phyloP scores from a whole-genome alignment of 2,329 filamentous ascomycete genomes.

The Exophiala lecanii-corni region DNA sequence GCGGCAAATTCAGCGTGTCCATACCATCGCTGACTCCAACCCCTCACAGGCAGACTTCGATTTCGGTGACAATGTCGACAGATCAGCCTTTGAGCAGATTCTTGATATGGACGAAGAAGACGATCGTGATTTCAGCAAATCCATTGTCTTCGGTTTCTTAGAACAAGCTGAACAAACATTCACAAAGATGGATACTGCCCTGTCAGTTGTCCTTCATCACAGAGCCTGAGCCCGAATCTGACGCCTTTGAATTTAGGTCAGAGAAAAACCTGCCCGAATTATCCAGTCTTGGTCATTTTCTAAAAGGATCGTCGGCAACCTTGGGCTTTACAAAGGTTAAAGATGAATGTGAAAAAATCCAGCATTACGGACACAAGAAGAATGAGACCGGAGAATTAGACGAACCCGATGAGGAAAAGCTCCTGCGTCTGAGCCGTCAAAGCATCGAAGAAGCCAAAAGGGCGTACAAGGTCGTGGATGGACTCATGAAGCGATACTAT shows the following conservation, averaged over 20 bases:
- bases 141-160: slow-evolving; percentile 89
- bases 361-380: slow-evolving; percentile 80
- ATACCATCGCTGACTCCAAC: no score
- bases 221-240: slow-evolving; percentile 4
- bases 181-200: slow-evolving; percentile 69
- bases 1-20: no score
- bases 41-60: slow-evolving; percentile 44
- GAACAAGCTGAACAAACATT: slow-evolving; percentile 87
- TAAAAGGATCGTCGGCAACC: slow-evolving; percentile 95
- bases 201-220: slow-evolving; percentile 61
- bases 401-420: slow-evolving; percentile 62
- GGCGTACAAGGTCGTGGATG: slow-evolving; percentile 72
- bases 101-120: slow-evolving; percentile 95
- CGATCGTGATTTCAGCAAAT: slow-evolving; percentile 79
- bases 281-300: slow-evolving; percentile 84
- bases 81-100: slow-evolving; percentile 82
- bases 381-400: slow-evolving; percentile 67
- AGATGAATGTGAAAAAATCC: slow-evolving; percentile 93
- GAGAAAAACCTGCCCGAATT: slow-evolving; percentile 66
- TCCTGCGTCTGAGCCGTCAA: slow-evolving; percentile 64
- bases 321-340: slow-evolving; percentile 86
- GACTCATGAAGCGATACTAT: slow-evolving; percentile 67
- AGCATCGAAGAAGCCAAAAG: slow-evolving; percentile 67
- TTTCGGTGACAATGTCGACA: slow-evolving; percentile 73
- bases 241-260: slow-evolving; percentile 46